Evolutionary conservation across 192 early-diverging fungal genomes (phyloP), one percentile per base, ranked within the genome.

Genomic region (Mortierella antarctica): DNA sequence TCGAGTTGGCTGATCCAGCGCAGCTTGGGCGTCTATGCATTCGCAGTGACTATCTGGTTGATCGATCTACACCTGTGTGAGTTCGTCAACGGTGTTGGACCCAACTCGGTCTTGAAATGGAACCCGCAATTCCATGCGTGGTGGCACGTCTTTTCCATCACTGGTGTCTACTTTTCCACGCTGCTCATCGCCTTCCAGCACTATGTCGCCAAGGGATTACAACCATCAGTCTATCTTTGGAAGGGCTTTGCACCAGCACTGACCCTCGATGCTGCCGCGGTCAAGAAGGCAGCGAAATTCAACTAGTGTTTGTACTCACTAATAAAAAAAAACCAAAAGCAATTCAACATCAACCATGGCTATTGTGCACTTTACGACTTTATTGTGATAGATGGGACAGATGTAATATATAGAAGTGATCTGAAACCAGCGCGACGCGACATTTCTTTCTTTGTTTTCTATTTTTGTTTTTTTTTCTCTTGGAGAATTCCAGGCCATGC

Each of bases 81-180:
- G 45, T 82, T 72, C 20, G 47, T 80, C 60, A 80, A 80, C 20
- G 77, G 77, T 46, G 77, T 80, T 8, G 70, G 77, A 15, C 65
- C 77, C 10, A 31, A 80, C 14, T 67, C 70, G 18, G 65, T 80
- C 18, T 49, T 79, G 42, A 66, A 42, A 46, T 79, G 75, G 75
- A 91, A 91, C 67, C 63, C 88, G 53, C 90, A 91, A 74, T 83
- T 91, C 31, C 90, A 91, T 67, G 90, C 90, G 14, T 87, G 87
- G 87, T 91, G 90, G 90, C 90, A 91, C 53, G 83, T 90, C 0
- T 78, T 89, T 49, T 88, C 87, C 2, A 89, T 88, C 7, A 61
- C 86, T 14, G 90, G 88, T 0, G 82, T 90, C 2, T 89, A 88
- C 47, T 79, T 79, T 39, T 49, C 75, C 0, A 79, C 75, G 1